A percentile compares a stretch with the other conserved stretches of the same genome.
These are phyloP conservation scores for Spathaspora gorwiae DNA, from an alignment of 805 yeast species.

Conservation along the genomic window DNA sequence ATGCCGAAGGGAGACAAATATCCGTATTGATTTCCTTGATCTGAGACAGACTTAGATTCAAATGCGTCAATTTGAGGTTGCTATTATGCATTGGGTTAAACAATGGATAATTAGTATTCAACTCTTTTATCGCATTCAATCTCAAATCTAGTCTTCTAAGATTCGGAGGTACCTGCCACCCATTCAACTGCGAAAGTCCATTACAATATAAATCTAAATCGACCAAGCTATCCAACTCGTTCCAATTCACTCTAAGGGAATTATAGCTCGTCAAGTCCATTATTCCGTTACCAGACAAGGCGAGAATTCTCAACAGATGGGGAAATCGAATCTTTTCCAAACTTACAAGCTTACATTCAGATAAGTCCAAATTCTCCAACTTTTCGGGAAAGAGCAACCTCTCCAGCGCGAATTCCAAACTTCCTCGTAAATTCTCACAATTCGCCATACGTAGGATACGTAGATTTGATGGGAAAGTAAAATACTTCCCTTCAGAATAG, in stretches of 20 bases:
- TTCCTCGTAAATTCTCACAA: neutral
- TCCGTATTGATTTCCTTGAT: constrained; percentile 9
- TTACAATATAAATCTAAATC: constrained; percentile 17
- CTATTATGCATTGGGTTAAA: constrained; percentile 1
- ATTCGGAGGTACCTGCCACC: constrained; percentile 17
- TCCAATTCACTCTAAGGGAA: constrained; percentile 17
- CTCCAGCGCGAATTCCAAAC: neutral
- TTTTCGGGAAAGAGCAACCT: constrained; percentile 25
- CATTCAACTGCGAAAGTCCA: constrained; percentile 12
- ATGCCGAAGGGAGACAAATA: constrained; percentile 11
- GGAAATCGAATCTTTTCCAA: constrained; percentile 18
- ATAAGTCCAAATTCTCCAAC: constrained; percentile 19
- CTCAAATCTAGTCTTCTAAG: constrained; percentile 8
- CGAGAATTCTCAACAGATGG: constrained; percentile 17
- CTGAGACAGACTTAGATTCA: constrained; percentile 13
- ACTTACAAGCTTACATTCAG: constrained; percentile 17
- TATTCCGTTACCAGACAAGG: constrained; percentile 22
- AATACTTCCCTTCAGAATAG: neutral
- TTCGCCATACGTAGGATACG: neutral
- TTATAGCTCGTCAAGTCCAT: constrained; percentile 16
- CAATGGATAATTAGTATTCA: constrained; percentile 1
- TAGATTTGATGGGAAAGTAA: neutral
- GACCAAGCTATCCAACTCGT: constrained; percentile 15
- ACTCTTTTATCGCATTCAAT: constrained; percentile 4
- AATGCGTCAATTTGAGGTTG: constrained; percentile 5